Evolutionary conservation across 495 filamentous ascomycete genomes (phyloP), one percentile per base, ranked within the genome.

Genomic region (Jackrogersella minutella): DNA sequence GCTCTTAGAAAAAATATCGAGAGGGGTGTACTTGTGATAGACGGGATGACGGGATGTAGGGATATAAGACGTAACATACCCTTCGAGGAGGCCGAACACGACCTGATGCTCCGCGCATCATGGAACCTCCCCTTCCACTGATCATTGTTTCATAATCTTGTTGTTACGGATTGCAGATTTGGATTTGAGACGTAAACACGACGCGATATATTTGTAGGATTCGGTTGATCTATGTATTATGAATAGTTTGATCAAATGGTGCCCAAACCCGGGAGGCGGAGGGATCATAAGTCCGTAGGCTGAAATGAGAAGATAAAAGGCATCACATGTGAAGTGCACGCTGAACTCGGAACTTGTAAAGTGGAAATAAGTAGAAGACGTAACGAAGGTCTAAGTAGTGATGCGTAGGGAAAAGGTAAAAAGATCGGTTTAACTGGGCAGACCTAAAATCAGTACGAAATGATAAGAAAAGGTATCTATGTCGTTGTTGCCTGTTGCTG

Each of bases 61-160:
- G 34, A 64, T 21, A 36, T 53, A 62, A 83, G 37, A 65, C 14
- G 33, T 51, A 62, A 84, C 85, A 77, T 82, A 93, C 91, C 74
- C 86, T 81, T 64, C 88, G 80, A 52, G 91, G 91, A 71, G 90
- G 88, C 57, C 90, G 79, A 58, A 93, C 93, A 72, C 85, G 90
- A 39, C 87, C 26, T 30, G 3, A 3, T 30, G 3, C 84, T 58
- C 87, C 53, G 44, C 69, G 65, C 53, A 68, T 71, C 51, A 66
- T 67, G 24, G 87, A 86, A 74, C 88, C 74, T 55, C 77, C 78
- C 14, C 77, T 81, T 62, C 88, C 85, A 22, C 85, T 79, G 66
- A 87, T 82, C 87, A 90, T 91, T 14, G 74, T 84, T 50, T 7
- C 39, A 59, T 68, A 54, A 19, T 63, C 39, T 26, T 19, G 11